Base-by-base conservation (phyloP, 2,329 filamentous ascomycete genomes). In the Pestalotiopsis sp. region DNA sequence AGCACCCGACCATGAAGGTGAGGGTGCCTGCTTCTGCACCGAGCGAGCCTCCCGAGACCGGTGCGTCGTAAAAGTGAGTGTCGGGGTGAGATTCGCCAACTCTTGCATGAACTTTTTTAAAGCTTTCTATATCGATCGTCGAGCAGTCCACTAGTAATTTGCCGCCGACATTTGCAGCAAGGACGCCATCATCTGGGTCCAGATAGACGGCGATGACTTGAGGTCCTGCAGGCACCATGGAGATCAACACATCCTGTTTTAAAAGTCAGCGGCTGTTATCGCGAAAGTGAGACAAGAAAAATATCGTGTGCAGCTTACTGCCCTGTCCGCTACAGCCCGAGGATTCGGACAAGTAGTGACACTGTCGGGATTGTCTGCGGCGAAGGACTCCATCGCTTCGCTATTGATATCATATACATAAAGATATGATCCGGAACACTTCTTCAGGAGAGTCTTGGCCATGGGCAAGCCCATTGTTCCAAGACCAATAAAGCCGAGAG, bases 101-200 rank as follows among this genome's bases (percentile, higher is more conserved):
- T 61, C 49, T 71, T 2, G 89, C 90, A 68, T 84, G 84, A 12
- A 63, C 31, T 20, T 39, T 27, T 14, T 7, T 12, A 2, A 36
- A 63, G 12, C 23, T 63, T 36, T 31, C 60, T 0, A 90, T 89
- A 76, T 93, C 91, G 74, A 93, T 93, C 2, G 91, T 93, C 12
- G 90, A 93, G 73, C 87, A 90, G 77, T 93, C 91, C 72, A 93
- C 91, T 74, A 93, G 91, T 23, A 93, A 81, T 58, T 72, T 75
- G 49, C 66, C 38, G 9, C 45, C 45, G n/a, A 60, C 36, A 11
- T 49, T 27, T 83, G 70, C 79, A 77, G 25, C 75, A 71, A 56
- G 74, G 76, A 93, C 90, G 31, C 86, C 83, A 67, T 36, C 31
- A 36, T 62, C 20, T 2, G 72, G 49, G 56, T 76, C 72, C 7